A percentile compares a stretch with the other conserved stretches of the same genome.
phyloP scores from a whole-genome alignment of 179 eudicot genomes.

The Camellia oleifera region DNA sequence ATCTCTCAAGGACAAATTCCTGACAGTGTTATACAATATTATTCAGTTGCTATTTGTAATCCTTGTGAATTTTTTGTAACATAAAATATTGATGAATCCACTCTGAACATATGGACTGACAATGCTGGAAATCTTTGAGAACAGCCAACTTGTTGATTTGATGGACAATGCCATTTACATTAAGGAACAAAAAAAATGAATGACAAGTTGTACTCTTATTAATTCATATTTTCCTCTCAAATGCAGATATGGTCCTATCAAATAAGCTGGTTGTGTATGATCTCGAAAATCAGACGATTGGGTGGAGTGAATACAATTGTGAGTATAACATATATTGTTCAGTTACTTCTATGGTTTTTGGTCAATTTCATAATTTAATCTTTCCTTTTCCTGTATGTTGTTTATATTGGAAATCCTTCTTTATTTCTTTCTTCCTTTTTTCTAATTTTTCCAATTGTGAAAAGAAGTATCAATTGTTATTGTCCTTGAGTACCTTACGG shows the following conservation, averaged over 20 bases:
- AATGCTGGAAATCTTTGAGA: not conserved
- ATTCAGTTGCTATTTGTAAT: not conserved
- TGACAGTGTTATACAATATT: too few relatives aligned
- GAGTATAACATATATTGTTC: slow-evolving; percentile 27
- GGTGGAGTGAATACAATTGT: slow-evolving; percentile 89
- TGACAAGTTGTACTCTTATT: not conserved
- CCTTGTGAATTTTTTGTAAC: not conserved
- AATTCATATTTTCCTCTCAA: not conserved
- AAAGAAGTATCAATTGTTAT: not conserved
- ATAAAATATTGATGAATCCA: not conserved
- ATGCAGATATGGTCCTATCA: slow-evolving; percentile 72
- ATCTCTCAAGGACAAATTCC: not conserved
- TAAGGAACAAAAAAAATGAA: not conserved
- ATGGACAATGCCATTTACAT: not conserved
- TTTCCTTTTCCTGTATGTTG: not conserved
- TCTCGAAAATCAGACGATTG: slow-evolving; percentile 65
- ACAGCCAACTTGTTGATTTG: not conserved
- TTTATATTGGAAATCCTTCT: not conserved
- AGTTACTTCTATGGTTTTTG: not conserved
- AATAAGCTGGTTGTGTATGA: slow-evolving; percentile 77
- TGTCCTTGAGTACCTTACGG: not conserved
- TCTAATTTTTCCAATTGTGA: not conserved
- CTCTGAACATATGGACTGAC: not conserved
- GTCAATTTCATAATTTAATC: not conserved
- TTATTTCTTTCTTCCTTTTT: not conserved